Conservation (phyloP, 202 grass and related monocot species). For the Setaria italica region DNA sequence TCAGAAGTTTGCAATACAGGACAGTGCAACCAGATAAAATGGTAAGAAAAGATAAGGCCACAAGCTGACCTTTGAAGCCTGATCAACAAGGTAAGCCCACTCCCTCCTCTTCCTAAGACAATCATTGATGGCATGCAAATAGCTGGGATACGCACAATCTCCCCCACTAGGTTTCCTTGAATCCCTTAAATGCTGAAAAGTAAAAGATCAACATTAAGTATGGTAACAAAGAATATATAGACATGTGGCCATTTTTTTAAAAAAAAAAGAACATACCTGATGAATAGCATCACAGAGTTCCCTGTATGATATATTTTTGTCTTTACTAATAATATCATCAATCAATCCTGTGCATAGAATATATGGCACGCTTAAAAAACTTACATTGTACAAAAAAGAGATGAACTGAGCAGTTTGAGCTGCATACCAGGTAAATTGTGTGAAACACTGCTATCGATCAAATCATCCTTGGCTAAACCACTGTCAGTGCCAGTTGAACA, state of each 20-base stretch:
- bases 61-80: slow-evolving; percentile 68
- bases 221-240: slow-evolving; percentile 12
- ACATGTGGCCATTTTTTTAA: slow-evolving; percentile 5
- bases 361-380: slow-evolving; percentile 31
- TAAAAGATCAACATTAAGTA: slow-evolving; percentile 38
- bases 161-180: slow-evolving; percentile 73
- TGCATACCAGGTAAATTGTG: slow-evolving; percentile 76
- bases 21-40: slow-evolving; percentile 24
- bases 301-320: slow-evolving; percentile 71
- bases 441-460: slow-evolving; percentile 48
- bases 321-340: slow-evolving; percentile 70
- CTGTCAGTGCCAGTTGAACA: slow-evolving; percentile 58
- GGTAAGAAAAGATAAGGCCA: slow-evolving; percentile 10
- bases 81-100: slow-evolving; percentile 85
- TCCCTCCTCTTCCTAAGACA: slow-evolving; percentile 77
- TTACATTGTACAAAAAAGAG: slow-evolving; percentile 22
- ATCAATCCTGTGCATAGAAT: slow-evolving; percentile 79
- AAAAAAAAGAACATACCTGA: slow-evolving; percentile 61
- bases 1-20: slow-evolving; percentile 11
- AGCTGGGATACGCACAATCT: slow-evolving; percentile 59
- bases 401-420: slow-evolving; percentile 24
- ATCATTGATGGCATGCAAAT: slow-evolving; percentile 75
- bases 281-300: slow-evolving; percentile 75
- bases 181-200: slow-evolving; percentile 71
- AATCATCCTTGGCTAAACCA: slow-evolving; percentile 53